Base-by-base conservation (phyloP, 2,329 filamentous ascomycete species). In the Sphaerulina vaccinii region DNA sequence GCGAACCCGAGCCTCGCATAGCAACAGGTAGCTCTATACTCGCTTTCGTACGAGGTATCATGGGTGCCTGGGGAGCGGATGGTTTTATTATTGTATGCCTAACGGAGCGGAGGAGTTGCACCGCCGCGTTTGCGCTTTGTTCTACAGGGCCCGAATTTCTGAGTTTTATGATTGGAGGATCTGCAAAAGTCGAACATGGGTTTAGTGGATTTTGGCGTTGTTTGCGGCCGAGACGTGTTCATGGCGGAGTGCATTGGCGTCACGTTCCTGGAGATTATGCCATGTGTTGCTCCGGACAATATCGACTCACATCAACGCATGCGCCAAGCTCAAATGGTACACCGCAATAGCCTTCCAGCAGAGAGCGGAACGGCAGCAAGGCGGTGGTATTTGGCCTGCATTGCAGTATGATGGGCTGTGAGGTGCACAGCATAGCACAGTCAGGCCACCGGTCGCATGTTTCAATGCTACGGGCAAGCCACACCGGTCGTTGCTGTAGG, bases 291-390 rank as follows among this genome's bases (percentile, higher is more conserved):
- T 44, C 24, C 41, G 23, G 41, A 21, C 41, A 13, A n/a, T n/a
- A 44, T 44, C 24, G 41, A 44, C 41, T 44, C 41, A n/a, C n/a
- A n/a, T n/a, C n/a, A n/a, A 44, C 33, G 23, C 23, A 29, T 42
- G 39, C 11, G 39, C 39, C 18, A 11, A 33, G 18, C 42, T 18
- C 16, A 35, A 33, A 19, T 8, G 42, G 29, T 22, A 35, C 27
- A 35, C 27, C 42, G 42, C 42, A 32, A 43, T 29, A 22, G 27
- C 7, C 27, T 7, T 7, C 27, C 27, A 29, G 27, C 27, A 36
- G 15, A 13, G 15, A 16, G 32, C 13, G 5, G 32, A 16, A n/a
- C 32, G 24, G n/a, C n/a, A n/a, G n/a, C n/a, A n/a, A n/a, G n/a
- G n/a, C n/a, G n/a, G n/a, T n/a, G n/a, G n/a, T n/a, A n/a, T n/a